Conservation (phyloP, 257 asterid species). For the Paulownia fortunei region DNA sequence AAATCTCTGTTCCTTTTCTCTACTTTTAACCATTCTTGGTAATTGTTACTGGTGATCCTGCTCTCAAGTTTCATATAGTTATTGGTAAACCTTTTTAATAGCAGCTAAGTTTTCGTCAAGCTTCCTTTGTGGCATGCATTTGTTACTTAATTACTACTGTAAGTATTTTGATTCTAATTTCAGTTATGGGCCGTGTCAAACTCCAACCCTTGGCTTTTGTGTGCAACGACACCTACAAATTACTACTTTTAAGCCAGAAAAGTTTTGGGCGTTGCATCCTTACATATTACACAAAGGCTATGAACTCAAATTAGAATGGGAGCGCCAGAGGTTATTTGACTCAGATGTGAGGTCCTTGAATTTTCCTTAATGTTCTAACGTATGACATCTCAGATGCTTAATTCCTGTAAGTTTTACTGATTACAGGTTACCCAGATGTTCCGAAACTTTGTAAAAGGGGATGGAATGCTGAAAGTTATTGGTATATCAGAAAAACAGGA, state of each 20-base stretch:
- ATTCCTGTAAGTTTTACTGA: slow-evolving; percentile 29
- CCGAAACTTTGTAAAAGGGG: slow-evolving; percentile 61
- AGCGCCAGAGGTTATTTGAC: slow-evolving; percentile 81
- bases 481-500: slow-evolving; percentile 75
- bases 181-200: slow-evolving; percentile 97
- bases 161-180: slow-evolving; percentile 35
- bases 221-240: slow-evolving; percentile 89
- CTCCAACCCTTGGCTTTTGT: slow-evolving; percentile 94
- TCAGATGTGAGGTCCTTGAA: slow-evolving; percentile 61
- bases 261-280: slow-evolving; percentile 82
- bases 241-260: slow-evolving; percentile 81
- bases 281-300: slow-evolving; percentile 71
- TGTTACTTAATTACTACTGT: slow-evolving; percentile 25
- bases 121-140: background rate
- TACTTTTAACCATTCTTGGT: slow-evolving; percentile 1
- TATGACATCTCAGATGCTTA: slow-evolving; percentile 24
- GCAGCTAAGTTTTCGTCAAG: slow-evolving; percentile 14
- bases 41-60: slow-evolving; percentile 11
- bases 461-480: slow-evolving; percentile 63
- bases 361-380: background rate
- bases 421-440: slow-evolving; percentile 77
- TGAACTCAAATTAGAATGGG: slow-evolving; percentile 90
- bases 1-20: background rate
- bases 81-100: background rate
- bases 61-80: slow-evolving; percentile 12